Conservation (phyloP, 2,329 filamentous ascomycete genomes). For the Colletotrichum sp. region DNA sequence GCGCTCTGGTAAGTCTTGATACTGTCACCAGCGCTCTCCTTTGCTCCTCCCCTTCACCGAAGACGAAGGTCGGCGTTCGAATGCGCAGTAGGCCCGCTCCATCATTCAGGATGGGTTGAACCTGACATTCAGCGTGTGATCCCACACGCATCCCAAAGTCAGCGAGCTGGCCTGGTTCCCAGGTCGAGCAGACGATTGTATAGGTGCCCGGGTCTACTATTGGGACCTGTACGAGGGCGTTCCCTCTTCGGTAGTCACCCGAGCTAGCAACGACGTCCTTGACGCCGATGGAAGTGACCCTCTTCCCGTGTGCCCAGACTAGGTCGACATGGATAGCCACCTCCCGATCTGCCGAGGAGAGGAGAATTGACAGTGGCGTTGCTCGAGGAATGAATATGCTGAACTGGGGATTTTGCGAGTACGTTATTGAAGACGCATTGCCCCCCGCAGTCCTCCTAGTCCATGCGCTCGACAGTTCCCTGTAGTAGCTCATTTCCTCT, state of each 20-base stretch:
- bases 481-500: conserved; percentile 62
- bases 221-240: conserved; percentile 70
- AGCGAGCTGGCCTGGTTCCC: conserved; percentile 79
- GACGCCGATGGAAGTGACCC: conserved; percentile 71
- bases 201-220: conserved; percentile 75
- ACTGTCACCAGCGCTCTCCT: conserved; percentile 44
- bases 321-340: conserved; percentile 85
- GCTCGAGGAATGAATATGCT: conserved; percentile 61
- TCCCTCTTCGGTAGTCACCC: conserved; percentile 86
- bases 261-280: conserved; percentile 84
- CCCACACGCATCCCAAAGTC: conserved; percentile 79
- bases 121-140: conserved; percentile 58
- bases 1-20: conserved; percentile 64
- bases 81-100: conserved; percentile 76
- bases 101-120: conserved; percentile 71
- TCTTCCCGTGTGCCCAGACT: conserved; percentile 76
- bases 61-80: conserved; percentile 60
- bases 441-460: conserved; percentile 82
- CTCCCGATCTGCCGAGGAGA: conserved; percentile 71
- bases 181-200: conserved; percentile 89
- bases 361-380: conserved; percentile 73
- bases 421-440: conserved; percentile 76
- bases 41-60: conserved; percentile 46
- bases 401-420: conserved; percentile 89
- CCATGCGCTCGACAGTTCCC: conserved; percentile 73